Evolutionary conservation across 148 eudicot genomes (phyloP).

Genomic region (Silene latifolia): DNA sequence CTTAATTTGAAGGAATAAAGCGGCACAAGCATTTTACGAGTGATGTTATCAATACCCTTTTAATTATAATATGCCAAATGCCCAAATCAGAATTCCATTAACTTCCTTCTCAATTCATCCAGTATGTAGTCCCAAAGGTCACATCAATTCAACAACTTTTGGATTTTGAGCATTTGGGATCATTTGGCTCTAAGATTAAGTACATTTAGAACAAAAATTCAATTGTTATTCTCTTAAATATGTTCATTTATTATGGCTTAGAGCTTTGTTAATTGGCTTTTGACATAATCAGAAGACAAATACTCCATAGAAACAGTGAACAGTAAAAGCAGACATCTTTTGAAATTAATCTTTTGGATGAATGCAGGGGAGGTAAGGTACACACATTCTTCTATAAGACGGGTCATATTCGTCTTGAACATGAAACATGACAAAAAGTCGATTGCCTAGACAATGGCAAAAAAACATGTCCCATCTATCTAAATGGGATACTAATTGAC

Average conservation of each 20-base stretch:
- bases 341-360: background rate
- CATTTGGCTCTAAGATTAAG: constrained; percentile 5
- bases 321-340: background rate
- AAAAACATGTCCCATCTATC: too few species aligned
- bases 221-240: background rate
- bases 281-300: constrained; percentile 14
- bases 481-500: too few species aligned
- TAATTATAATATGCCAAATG: background rate
- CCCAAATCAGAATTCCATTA: background rate
- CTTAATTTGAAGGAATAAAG: too few species aligned
- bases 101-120: background rate
- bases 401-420: too few species aligned
- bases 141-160: constrained; percentile 12
- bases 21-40: too few species aligned
- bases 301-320: background rate
- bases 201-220: background rate
- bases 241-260: background rate
- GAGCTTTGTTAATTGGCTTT: constrained; percentile 18
- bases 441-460: too few species aligned
- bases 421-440: too few species aligned
- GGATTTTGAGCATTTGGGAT: background rate
- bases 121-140: constrained; percentile 11
- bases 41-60: too few species aligned
- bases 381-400: too few species aligned
- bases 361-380: too few species aligned